Evolutionary conservation across 2,329 filamentous ascomycete genomes (phyloP), one percentile per base, ranked within the genome.

Genomic region (Cladosporium sp.): DNA sequence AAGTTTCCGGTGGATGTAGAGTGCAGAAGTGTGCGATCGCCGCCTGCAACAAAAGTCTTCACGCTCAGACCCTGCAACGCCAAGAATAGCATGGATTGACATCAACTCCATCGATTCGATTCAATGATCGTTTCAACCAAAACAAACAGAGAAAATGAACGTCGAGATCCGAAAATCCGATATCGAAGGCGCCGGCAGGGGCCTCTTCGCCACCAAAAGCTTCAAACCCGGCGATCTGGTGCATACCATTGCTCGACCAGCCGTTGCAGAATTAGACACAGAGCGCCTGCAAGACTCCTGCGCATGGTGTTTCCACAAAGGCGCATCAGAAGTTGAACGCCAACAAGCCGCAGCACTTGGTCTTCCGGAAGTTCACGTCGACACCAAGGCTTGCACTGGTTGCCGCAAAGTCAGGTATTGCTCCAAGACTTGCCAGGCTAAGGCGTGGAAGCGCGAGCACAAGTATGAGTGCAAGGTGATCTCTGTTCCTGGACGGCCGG

Each of bases 401-500:
- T 89, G 87, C 71, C 82, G 81, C 65, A 77, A 82, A 34, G 82
- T 87, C 2, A 83, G 79, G 68, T 89, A 89, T 73, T 89, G 87
- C 73, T 81, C 82, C 68, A 86, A 83, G 85, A 76, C 72, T 30
- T 90, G 87, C 72, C 87, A 90, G 77, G 76, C 79, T 51, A 79
- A 81, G 70, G 82, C 86, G 28, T 90, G 87, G 87, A 84, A 81
- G 60, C 78, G 80, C 21, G 79, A 80, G 11, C 87, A 90, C 76
- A 87, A 86, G 63, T 75, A 83, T 65, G 86, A 89, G 75, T 90
- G 87, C 71, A 79, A 82, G 30, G 79, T 84, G 7, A 83, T 84
- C 61, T 78, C 79, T 51, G 74, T 75, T 10, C 73, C 85, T 5
- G 67, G 67, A 21, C 70, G 74, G 36, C 77, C 74, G 58, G 73